Evolutionary conservation across 2,329 filamentous ascomycete genomes (phyloP).

Genomic region (Aspergillus sp.): DNA sequence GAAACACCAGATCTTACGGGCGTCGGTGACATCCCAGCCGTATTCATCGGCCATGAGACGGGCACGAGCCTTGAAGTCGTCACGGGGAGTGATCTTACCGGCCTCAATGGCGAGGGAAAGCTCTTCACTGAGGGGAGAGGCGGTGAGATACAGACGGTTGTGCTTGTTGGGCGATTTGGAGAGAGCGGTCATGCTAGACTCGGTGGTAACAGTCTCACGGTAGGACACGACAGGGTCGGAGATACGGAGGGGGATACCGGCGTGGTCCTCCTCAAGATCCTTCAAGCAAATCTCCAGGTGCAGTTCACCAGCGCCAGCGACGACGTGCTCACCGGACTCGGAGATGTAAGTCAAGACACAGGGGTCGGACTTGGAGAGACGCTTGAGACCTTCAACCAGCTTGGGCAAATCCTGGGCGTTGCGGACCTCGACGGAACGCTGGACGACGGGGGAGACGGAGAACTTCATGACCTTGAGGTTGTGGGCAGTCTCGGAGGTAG

Average conservation of each 20-base stretch:
- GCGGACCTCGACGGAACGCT: constrained; percentile 98
- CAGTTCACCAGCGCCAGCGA: constrained; percentile 97
- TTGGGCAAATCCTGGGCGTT: constrained; percentile 99
- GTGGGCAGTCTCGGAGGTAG: constrained; percentile 93
- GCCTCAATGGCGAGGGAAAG: constrained; percentile 80
- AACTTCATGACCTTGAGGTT: constrained; percentile 99
- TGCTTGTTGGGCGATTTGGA: constrained; percentile 99
- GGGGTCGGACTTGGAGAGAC: constrained; percentile 99
- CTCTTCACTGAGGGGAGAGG: constrained; percentile 85
- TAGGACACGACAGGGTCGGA: constrained; percentile 98
- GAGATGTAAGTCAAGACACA: constrained; percentile 87
- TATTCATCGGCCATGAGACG: constrained; percentile 92
- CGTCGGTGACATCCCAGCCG: constrained; percentile 99
- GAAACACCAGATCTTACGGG: constrained; percentile 99
- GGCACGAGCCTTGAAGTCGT: constrained; percentile 98
- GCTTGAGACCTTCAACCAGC: constrained; percentile 99
- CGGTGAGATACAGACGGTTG: constrained; percentile 98
- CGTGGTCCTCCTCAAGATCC: constrained; percentile 99
- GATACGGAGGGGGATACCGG: constrained; percentile 93
- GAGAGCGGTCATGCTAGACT: constrained; percentile 89
- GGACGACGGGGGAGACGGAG: constrained; percentile 98
- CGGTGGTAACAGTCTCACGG: constrained; percentile 83
- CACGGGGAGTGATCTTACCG: constrained; percentile 88
- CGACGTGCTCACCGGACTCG: constrained; percentile 95
- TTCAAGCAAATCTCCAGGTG: constrained; percentile 99